A percentile compares a stretch with the other conserved stretches of the same genome.
Conservation (phyloP, 345 rosid species). For the Aurinia saxatilis region DNA sequence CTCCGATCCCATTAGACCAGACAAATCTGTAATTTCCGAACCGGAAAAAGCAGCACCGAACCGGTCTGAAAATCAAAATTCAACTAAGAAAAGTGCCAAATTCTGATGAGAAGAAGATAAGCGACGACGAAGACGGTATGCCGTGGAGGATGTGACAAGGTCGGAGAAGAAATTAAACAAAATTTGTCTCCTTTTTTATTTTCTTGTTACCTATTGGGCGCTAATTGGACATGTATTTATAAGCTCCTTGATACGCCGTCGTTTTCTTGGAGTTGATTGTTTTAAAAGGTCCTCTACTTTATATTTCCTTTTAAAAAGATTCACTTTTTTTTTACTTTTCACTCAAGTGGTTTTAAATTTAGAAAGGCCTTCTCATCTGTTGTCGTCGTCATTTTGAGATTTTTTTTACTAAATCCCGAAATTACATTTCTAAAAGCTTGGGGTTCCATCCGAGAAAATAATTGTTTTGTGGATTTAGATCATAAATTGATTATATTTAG, state of each 20-base stretch:
- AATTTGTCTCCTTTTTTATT: neutral
- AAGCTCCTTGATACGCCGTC: neutral
- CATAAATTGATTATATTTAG: too few relatives aligned
- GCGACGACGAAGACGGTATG: neutral
- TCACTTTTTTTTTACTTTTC: neutral
- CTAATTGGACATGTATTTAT: slow-evolving; percentile 5
- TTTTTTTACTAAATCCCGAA: neutral
- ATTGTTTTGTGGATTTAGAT: too few relatives aligned
- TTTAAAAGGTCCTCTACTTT: neutral
- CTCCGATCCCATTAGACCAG: slow-evolving; percentile 36
- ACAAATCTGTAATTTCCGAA: slow-evolving; percentile 10
- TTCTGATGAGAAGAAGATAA: too few relatives aligned
- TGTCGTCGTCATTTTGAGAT: neutral
- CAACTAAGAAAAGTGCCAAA: too few relatives aligned
- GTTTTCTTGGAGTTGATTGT: neutral
- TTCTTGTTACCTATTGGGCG: slow-evolving; percentile 19
- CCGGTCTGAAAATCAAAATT: neutral
- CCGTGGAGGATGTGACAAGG: slow-evolving; percentile 21
- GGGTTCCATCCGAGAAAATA: too few relatives aligned
- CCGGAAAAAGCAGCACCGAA: neutral
- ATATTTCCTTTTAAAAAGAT: neutral
- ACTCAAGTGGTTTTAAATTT: neutral
- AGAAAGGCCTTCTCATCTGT: neutral
- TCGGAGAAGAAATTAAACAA: neutral
- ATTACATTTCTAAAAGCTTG: neutral